These are phyloP conservation scores for Barbatosphaeria neglecta DNA, from an alignment of 495 filamentous ascomycete species.

Conservation along the genomic window DNA sequence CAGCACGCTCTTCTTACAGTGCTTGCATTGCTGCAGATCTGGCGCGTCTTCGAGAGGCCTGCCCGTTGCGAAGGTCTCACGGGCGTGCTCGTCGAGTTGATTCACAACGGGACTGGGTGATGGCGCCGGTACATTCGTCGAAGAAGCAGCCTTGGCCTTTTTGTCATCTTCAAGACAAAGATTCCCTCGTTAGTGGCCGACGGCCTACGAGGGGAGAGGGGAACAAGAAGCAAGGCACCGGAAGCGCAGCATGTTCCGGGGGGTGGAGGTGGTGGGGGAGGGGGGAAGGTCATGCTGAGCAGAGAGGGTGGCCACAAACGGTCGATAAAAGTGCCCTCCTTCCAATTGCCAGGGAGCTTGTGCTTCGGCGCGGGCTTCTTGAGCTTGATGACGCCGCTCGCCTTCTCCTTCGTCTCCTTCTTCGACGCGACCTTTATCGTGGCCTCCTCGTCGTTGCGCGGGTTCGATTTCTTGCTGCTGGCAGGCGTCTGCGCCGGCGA, in stretches of 20 bases:
- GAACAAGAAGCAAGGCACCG: too few species aligned
- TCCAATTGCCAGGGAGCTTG: conserved; percentile 44
- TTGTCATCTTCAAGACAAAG: too few species aligned
- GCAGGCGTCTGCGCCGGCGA: neutral
- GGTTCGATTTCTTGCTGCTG: neutral
- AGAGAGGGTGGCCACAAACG: conserved; percentile 36
- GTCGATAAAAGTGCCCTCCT: conserved; percentile 38
- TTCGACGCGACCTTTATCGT: conserved; percentile 52
- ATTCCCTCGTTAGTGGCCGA: too few species aligned
- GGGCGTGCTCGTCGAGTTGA: conserved; percentile 55
- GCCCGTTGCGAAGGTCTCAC: conserved; percentile 61
- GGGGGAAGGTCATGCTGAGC: neutral
- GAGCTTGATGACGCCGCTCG: conserved; percentile 50
- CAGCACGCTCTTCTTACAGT: conserved; percentile 66
- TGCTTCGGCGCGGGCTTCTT: conserved; percentile 53
- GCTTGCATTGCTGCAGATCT: conserved; percentile 64
- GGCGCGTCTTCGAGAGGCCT: conserved; percentile 58
- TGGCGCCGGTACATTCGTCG: conserved; percentile 29
- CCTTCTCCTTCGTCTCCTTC: conserved; percentile 42
- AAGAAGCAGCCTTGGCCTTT: conserved; percentile 23
- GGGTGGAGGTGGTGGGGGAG: too few species aligned
- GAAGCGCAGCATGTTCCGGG: too few species aligned
- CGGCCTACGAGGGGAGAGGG: too few species aligned
- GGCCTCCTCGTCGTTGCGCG: conserved; percentile 31
- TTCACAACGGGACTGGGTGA: conserved; percentile 50